These are phyloP conservation scores for Neopestalotiopsis sp. DNA, from an alignment of 2,329 filamentous ascomycete genomes.

Conservation along the genomic window DNA sequence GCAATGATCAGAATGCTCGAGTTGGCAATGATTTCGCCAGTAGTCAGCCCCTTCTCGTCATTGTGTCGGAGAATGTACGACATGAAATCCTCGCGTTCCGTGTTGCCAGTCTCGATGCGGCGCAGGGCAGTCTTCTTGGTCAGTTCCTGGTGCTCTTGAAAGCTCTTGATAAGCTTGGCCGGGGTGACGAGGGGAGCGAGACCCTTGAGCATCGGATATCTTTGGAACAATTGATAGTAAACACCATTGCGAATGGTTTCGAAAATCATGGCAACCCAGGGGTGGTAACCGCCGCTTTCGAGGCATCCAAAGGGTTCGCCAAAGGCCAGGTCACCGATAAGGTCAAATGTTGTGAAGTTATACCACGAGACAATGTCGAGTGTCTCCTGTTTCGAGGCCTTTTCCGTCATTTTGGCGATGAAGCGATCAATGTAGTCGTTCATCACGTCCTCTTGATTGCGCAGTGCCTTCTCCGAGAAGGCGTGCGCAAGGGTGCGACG, in stretches of 20 bases:
- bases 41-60: constrained; percentile 4
- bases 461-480: constrained; percentile 23
- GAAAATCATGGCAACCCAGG: constrained; percentile 10
- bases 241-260: not conserved
- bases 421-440: constrained; percentile 22
- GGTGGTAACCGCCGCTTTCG: not conserved
- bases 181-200: not conserved
- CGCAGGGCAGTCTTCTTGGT: not conserved
- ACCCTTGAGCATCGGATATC: not conserved
- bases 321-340: constrained; percentile 15
- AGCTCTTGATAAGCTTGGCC: not conserved
- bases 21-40: not conserved
- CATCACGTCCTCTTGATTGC: constrained; percentile 25
- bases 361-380: constrained; percentile 11
- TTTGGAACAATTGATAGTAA: not conserved
- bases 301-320: constrained; percentile 12
- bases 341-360: constrained; percentile 14
- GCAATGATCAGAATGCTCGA: constrained; percentile 8
- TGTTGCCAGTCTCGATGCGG: constrained; percentile 4
- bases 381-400: not conserved
- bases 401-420: not conserved
- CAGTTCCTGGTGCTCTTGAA: not conserved
- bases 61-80: constrained; percentile 8
- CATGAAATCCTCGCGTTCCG: constrained; percentile 12
- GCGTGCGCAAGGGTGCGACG: constrained; percentile 21